Base-by-base conservation (phyloP, 768 basidiomycete species). In the Rhizopogon vesiculosus region DNA sequence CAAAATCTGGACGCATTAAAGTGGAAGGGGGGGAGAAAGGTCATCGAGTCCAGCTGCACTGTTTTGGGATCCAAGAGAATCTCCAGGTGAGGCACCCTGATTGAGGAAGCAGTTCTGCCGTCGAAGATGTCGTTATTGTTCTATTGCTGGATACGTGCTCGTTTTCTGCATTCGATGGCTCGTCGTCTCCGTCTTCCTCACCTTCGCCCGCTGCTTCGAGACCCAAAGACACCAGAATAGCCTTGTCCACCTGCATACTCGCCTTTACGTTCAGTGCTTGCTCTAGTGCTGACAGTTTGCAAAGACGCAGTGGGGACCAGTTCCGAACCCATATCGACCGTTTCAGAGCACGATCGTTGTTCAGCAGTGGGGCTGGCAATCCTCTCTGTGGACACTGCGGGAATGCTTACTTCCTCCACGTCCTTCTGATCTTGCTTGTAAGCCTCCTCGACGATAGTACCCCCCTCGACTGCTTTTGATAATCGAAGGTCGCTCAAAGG, bases 211-310 rank as follows among this genome's bases (percentile, higher is more conserved):
- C 33, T 19, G 22, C 45, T 46, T 57, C 64, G 19, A 58, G 40
- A 51, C 61, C 56, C 59, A 76, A 57, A 13, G 72, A 67, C 33
- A 81, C 60, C 28, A 82, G 60, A 45, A 78, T 68, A 4, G 76
- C 79, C 62, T 72, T 75, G 66, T 79, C 31, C 57, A 80, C 69
- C 61, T 79, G 77, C 63, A 82, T 68, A 57, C 79, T 82, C 62
- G 22, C 69, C 62, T 22, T 48, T 56, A 13, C 45, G 53, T 33
- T 59, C 61, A 2, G 59, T 45, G 51, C 69, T 68, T 33, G 41
- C 29, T 18, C 5, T 9, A 10, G 54, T 55, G 38, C 25, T 38
- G 51, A 51, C 13, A 22, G 46, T 48, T 45, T 64, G 57, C 29
- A 71, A 57, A 22, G 68, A 68, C 38, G 25, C 48, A 18, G 40